phyloP scores from a whole-genome alignment of 768 basidiomycete genomes.

The Roridomyces roridus region DNA sequence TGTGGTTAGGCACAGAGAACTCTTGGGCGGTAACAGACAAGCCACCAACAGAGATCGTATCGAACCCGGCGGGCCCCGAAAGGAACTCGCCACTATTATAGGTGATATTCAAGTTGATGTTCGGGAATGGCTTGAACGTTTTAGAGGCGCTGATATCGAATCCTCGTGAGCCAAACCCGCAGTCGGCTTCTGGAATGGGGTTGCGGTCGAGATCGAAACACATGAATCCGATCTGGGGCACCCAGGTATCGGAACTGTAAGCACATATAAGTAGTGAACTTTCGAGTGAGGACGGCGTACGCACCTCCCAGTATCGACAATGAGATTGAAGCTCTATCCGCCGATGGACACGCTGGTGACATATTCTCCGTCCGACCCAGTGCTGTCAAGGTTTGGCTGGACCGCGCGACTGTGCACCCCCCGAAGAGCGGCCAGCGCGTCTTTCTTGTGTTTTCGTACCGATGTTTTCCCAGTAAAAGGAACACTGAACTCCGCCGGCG shows the following conservation, averaged over 20 bases:
- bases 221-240: slow-evolving; percentile 22
- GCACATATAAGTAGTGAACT: not conserved
- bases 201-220: slow-evolving; percentile 22
- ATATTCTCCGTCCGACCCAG: slow-evolving; percentile 22
- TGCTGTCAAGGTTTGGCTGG: slow-evolving; percentile 4
- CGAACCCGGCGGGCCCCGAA: slow-evolving; percentile 24
- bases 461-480: slow-evolving; percentile 16
- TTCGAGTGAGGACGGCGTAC: not conserved
- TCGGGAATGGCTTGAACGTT: slow-evolving; percentile 21
- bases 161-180: slow-evolving; percentile 25
- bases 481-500: slow-evolving; percentile 22
- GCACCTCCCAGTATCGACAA: slow-evolving; percentile 26
- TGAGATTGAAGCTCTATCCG: slow-evolving; percentile 20
- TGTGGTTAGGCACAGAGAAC: slow-evolving; percentile 16
- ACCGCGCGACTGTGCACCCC: not conserved
- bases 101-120: slow-evolving; percentile 23
- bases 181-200: slow-evolving; percentile 10
- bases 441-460: slow-evolving; percentile 17
- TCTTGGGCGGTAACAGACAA: slow-evolving; percentile 23
- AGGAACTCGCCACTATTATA: slow-evolving; percentile 24
- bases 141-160: slow-evolving; percentile 22
- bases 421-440: slow-evolving; percentile 12
- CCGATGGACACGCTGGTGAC: slow-evolving; percentile 19
- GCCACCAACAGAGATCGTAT: slow-evolving; percentile 26
- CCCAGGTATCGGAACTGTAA: slow-evolving; percentile 30